Conservation (phyloP, 805 yeast genomes). For the Saccharomyces eubayanus region DNA sequence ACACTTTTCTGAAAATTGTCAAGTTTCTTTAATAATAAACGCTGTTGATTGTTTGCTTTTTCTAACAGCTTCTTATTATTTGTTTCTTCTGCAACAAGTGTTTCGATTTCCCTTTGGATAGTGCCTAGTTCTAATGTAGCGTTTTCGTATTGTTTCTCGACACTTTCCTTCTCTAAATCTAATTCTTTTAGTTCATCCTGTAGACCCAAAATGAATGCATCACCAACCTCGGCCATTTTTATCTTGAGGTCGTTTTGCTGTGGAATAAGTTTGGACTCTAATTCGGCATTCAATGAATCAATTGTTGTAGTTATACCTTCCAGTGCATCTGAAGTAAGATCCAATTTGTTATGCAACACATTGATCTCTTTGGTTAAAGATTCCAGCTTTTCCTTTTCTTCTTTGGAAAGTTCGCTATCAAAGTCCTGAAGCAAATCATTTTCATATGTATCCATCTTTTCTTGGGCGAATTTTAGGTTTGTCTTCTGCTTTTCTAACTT, state of each 20-base stretch:
- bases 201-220: constrained; percentile 8
- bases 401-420: constrained; percentile 40
- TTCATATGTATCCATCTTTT: constrained; percentile 37
- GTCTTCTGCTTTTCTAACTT: constrained; percentile 32
- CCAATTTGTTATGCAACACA: constrained; percentile 40
- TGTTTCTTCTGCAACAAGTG: constrained; percentile 23
- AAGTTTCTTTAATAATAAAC: constrained; percentile 43
- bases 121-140: constrained; percentile 25
- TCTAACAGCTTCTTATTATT: constrained; percentile 36
- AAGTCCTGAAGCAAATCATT: constrained; percentile 50
- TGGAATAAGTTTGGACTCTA: constrained; percentile 51
- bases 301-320: constrained; percentile 17
- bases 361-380: constrained; percentile 34
- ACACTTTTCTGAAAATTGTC: constrained; percentile 55
- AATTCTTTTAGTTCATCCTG: constrained; percentile 21
- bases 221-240: constrained; percentile 12
- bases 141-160: constrained; percentile 26
- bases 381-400: constrained; percentile 42
- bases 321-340: constrained; percentile 24
- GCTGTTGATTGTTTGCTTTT: constrained; percentile 51
- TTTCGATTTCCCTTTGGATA: constrained; percentile 22
- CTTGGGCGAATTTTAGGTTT: constrained; percentile 30
- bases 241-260: constrained; percentile 36
- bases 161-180: constrained; percentile 23
- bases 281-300: constrained; percentile 41